Percentiles rank a stretch among this genome's conserved stretches.
These are phyloP conservation scores for Yamadazyma kitorensis DNA, from an alignment of 805 yeast species.

Conservation along the genomic window DNA sequence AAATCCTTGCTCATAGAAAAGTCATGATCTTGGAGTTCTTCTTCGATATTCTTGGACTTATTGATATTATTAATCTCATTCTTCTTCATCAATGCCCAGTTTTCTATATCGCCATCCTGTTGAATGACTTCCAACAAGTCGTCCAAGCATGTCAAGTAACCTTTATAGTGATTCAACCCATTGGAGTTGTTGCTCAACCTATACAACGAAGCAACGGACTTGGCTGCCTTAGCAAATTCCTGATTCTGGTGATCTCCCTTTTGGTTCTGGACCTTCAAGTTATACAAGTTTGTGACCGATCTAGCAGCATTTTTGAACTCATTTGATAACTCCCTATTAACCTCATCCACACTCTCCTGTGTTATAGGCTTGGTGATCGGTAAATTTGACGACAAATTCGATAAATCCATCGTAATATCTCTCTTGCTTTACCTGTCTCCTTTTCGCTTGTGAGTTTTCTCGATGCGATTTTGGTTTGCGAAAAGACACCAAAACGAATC, in stretches of 20 bases:
- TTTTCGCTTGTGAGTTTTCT: too few species aligned
- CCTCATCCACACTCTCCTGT: slow-evolving; percentile 44
- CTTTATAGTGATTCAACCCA: slow-evolving; percentile 47
- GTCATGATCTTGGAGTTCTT: slow-evolving; percentile 22
- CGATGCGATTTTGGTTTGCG: too few species aligned
- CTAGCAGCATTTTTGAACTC: slow-evolving; percentile 72
- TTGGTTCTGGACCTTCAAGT: slow-evolving; percentile 16
- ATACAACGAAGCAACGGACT: slow-evolving; percentile 50
- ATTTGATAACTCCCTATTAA: slow-evolving; percentile 52
- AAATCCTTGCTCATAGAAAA: slow-evolving; percentile 30
- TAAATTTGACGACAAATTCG: slow-evolving; percentile 53
- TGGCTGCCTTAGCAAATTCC: slow-evolving; percentile 42
- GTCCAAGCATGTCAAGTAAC: slow-evolving; percentile 60
- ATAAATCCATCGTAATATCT: slow-evolving; percentile 50
- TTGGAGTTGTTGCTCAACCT: slow-evolving; percentile 55
- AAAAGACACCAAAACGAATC: too few species aligned
- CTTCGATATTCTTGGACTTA: too few species aligned
- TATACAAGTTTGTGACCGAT: slow-evolving; percentile 56
- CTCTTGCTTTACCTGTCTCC: too few species aligned
- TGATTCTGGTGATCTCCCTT: slow-evolving; percentile 13
- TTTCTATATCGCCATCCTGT: slow-evolving; percentile 45
- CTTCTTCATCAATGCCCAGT: slow-evolving; percentile 49
- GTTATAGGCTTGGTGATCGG: slow-evolving; percentile 52
- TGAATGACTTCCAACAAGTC: slow-evolving; percentile 47
- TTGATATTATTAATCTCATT: slow-evolving; percentile 33